Conservation (phyloP, 2,329 filamentous ascomycete species). For the Chaetomiaceae sp. region DNA sequence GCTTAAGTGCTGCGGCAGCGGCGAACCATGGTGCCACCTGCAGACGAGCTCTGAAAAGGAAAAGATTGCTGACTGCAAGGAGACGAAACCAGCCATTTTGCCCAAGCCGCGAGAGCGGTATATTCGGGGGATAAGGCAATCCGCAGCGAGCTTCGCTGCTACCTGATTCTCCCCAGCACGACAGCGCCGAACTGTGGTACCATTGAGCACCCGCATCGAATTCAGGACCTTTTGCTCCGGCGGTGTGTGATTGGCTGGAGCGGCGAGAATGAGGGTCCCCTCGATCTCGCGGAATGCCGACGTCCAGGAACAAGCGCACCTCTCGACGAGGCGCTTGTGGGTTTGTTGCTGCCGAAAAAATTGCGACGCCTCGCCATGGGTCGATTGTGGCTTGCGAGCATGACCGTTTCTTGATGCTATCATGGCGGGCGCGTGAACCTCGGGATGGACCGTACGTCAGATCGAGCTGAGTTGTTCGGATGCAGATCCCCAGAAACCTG, state of each 20-base stretch:
- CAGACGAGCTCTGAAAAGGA: slow-evolving; percentile 10
- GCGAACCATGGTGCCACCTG: slow-evolving; percentile 18
- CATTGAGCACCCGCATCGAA: too few relatives aligned
- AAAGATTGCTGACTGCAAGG: slow-evolving; percentile 14
- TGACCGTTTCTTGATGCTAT: too few relatives aligned
- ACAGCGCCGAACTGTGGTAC: background rate
- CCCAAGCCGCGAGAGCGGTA: slow-evolving; percentile 13
- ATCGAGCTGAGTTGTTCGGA: too few relatives aligned
- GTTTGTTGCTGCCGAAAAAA: too few relatives aligned
- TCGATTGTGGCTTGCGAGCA: too few relatives aligned
- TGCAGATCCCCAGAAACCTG: too few relatives aligned
- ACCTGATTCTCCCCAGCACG: slow-evolving; percentile 11
- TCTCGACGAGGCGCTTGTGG: too few relatives aligned
- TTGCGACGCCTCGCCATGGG: too few relatives aligned
- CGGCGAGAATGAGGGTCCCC: background rate
- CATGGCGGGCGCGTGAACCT: too few relatives aligned
- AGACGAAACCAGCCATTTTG: slow-evolving; percentile 12
- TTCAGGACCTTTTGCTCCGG: slow-evolving; percentile 18
- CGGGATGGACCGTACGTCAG: too few relatives aligned
- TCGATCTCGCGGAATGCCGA: background rate
- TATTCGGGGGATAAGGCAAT: slow-evolving; percentile 11
- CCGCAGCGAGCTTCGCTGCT: slow-evolving; percentile 14
- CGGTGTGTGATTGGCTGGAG: slow-evolving; percentile 8
- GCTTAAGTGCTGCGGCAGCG: slow-evolving; percentile 16
- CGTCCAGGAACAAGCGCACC: too few relatives aligned